phyloP scores from a whole-genome alignment of 345 rosid species.

The Hevea brasiliensis region DNA sequence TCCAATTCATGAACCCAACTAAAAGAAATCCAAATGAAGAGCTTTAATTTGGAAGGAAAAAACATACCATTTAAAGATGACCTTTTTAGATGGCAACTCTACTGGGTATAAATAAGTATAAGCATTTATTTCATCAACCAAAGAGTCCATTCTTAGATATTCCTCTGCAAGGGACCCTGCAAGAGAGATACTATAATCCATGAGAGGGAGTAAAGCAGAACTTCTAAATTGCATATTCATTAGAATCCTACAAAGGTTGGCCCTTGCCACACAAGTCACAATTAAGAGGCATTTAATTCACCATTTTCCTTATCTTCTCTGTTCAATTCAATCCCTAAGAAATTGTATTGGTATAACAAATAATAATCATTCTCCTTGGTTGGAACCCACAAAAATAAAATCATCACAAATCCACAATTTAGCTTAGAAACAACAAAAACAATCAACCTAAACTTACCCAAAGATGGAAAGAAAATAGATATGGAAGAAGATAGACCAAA shows the following conservation, averaged over 20 bases:
- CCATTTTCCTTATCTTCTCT: background rate
- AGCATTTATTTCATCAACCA: slow-evolving; percentile 80
- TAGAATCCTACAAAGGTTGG: background rate
- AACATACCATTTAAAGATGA: slow-evolving; percentile 73
- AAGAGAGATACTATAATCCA: slow-evolving; percentile 10
- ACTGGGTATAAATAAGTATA: slow-evolving; percentile 73
- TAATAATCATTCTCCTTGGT: background rate
- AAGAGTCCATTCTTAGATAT: slow-evolving; percentile 54
- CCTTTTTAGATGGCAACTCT: slow-evolving; percentile 61
- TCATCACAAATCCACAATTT: background rate
- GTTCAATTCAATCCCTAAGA: background rate
- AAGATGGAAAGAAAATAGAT: slow-evolving; percentile 43
- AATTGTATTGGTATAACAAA: background rate
- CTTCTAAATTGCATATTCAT: background rate
- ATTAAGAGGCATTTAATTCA: background rate
- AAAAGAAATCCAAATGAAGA: background rate
- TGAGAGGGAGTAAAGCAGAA: background rate
- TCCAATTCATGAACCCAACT: too few relatives aligned
- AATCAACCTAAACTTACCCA: slow-evolving; percentile 36
- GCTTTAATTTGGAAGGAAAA: slow-evolving; percentile 10
- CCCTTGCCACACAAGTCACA: background rate
- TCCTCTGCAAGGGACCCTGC: slow-evolving; percentile 58
- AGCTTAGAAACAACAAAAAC: background rate
- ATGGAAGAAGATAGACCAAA: slow-evolving; percentile 65
- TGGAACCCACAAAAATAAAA: background rate